phyloP scores from a whole-genome alignment of 1,284 basidiomycete species.

The Bjerkandera adusta region DNA sequence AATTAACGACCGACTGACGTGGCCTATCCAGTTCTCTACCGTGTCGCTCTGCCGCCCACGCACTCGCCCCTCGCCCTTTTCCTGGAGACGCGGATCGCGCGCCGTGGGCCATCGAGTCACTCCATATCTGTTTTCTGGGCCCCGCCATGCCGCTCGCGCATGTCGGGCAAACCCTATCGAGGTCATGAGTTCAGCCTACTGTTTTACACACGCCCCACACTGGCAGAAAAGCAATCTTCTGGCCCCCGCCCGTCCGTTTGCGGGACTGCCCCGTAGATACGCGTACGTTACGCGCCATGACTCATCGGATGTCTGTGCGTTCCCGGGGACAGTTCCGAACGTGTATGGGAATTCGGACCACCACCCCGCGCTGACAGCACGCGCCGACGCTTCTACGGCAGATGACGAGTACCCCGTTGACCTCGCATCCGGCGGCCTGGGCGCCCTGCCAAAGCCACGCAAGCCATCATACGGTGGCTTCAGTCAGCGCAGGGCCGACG shows the following conservation, averaged over 20 bases:
- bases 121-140: neutral
- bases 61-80: neutral
- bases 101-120: neutral
- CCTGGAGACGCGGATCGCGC: slow-evolving; percentile 4
- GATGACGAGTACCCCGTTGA: slow-evolving; percentile 8
- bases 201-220: too few species aligned
- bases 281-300: neutral
- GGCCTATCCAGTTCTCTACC: too few species aligned
- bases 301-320: neutral
- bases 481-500: neutral
- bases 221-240: too few species aligned
- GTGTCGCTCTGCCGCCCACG: neutral
- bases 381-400: neutral
- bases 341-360: neutral
- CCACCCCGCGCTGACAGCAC: neutral
- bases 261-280: slow-evolving; percentile 1
- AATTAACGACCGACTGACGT: too few species aligned
- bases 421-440: slow-evolving; percentile 5
- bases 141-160: slow-evolving; percentile 5
- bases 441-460: too few species aligned
- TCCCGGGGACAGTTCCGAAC: slow-evolving; percentile 18
- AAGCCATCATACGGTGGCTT: neutral
- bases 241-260: too few species aligned
- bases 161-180: slow-evolving; percentile 1
- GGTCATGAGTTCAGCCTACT: neutral